phyloP scores from a whole-genome alignment of 306 rosid species.

The Ormosia emarginata region DNA sequence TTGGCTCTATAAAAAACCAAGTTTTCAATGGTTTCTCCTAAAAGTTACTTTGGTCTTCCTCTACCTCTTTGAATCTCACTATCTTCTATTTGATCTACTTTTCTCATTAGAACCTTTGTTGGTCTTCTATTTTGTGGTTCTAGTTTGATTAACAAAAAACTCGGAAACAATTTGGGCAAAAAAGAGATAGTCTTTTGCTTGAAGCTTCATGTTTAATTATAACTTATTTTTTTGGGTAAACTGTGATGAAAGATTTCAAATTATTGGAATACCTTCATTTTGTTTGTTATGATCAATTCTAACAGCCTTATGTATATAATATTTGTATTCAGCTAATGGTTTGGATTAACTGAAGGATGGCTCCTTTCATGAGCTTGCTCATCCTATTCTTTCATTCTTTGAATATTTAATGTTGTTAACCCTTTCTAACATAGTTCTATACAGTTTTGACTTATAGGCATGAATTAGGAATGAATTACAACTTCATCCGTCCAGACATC shows the following conservation, averaged over 20 bases:
- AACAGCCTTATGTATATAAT: not conserved
- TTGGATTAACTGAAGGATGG: slow-evolving; percentile 10
- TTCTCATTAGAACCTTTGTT: not conserved
- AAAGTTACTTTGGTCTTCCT: not conserved
- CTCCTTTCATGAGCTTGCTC: not conserved
- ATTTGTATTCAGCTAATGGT: not conserved
- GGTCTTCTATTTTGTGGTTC: not conserved
- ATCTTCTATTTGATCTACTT: not conserved
- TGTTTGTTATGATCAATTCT: slow-evolving; percentile 8
- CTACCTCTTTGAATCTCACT: not conserved
- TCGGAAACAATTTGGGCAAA: not conserved
- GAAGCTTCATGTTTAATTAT: slow-evolving; percentile 5
- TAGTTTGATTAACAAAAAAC: slow-evolving; percentile 6
- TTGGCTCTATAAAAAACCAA: not conserved
- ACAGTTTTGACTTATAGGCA: slow-evolving; percentile 94
- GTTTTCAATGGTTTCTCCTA: not conserved
- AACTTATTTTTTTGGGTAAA: not conserved
- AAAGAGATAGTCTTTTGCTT: not conserved
- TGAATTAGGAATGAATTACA: slow-evolving; percentile 89
- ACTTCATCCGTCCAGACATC: slow-evolving; percentile 81
- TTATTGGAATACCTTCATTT: not conserved
- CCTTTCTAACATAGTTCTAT: slow-evolving; percentile 29
- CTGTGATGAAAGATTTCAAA: not conserved
- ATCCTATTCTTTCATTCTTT: not conserved
- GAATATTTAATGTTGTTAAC: slow-evolving; percentile 7